Conservation (phyloP, 2,329 filamentous ascomycete genomes). For the Fonsecaea nubica region DNA sequence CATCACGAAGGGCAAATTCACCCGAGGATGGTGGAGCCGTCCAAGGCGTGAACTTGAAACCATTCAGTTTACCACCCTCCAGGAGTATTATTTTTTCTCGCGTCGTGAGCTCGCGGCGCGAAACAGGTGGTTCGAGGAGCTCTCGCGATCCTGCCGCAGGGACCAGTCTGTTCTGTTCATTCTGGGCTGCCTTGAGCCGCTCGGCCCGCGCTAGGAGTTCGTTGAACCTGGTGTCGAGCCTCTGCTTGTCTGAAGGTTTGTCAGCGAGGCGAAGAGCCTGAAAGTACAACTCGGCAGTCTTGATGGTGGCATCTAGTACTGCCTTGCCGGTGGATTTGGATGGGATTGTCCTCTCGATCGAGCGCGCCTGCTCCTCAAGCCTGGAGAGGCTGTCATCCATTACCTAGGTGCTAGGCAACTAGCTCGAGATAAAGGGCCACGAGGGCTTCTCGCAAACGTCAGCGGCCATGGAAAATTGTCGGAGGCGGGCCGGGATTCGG, state of each 20-base stretch:
- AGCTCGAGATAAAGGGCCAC: background rate
- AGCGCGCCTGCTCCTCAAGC: slow-evolving; percentile 35
- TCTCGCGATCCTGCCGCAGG: slow-evolving; percentile 24
- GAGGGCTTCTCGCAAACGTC: background rate
- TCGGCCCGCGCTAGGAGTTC: slow-evolving; percentile 76
- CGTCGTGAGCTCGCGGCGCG: slow-evolving; percentile 67
- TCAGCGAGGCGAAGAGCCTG: slow-evolving; percentile 69
- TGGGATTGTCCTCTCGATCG: slow-evolving; percentile 30
- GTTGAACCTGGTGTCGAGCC: slow-evolving; percentile 72
- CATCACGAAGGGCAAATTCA: slow-evolving; percentile 65
- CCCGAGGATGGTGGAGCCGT: slow-evolving; percentile 63
- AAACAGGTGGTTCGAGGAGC: slow-evolving; percentile 44
- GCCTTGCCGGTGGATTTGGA: slow-evolving; percentile 55
- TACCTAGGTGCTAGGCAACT: slow-evolving; percentile 8
- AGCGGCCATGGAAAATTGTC: slow-evolving; percentile 15
- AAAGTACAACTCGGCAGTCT: slow-evolving; percentile 82
- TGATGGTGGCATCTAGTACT: slow-evolving; percentile 76
- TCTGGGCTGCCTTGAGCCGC: slow-evolving; percentile 65
- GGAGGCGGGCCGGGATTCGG: slow-evolving; percentile 22
- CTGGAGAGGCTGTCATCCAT: slow-evolving; percentile 27
- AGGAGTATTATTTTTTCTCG: slow-evolving; percentile 78
- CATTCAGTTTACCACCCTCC: slow-evolving; percentile 79
- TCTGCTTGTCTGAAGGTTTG: slow-evolving; percentile 67
- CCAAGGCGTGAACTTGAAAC: slow-evolving; percentile 86
- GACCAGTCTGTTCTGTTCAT: slow-evolving; percentile 1